Evolutionary conservation across 495 filamentous ascomycete genomes (phyloP), one percentile per base, ranked within the genome.

Genomic region (Trichocladium antarcticum): DNA sequence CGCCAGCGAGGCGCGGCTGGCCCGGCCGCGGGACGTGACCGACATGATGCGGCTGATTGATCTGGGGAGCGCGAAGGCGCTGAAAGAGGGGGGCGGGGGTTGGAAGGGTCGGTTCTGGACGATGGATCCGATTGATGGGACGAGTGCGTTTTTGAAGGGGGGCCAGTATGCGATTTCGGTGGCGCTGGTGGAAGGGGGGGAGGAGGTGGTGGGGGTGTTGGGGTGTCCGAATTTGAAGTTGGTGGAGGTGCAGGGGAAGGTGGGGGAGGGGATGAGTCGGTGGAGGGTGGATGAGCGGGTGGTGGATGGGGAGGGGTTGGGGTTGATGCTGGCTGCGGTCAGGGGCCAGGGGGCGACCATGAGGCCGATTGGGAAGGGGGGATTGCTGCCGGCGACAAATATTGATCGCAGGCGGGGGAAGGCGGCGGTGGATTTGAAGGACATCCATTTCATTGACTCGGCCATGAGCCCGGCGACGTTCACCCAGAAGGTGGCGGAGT

Each of bases 41-140:
- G 76, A 80, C 49, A 73, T 81, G 71, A 64, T 81, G 3, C 47
- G 66, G 10, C 22, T 73, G 3, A 80, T 81, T 43, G 79, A 81
- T 49, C 59, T 76, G 5, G 79, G 78, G 7, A 74, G 1, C 58
- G 57, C 24, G 69, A 68, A 1, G 53, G 47, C 8, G 8, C 8
- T 3, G 8, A 27, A 27, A 27, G 24, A 27, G 1, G 69, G 70
- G 27, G 67, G 63, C 0, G 54, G 51, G 42, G 6, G 57, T 56
- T 1, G 64, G 64, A 1, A 62, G 74, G n/a, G n/a, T n/a, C n/a
- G n/a, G n/a, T 62, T 72, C 16, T 82, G 79, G 79, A 70, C 74
- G 7, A 58, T 82, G 17, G 79, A 82, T 55, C 79, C 79, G 1
- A 73, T 82, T 11, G 79, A 82, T 44, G 79, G 79, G 27, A 82